These are phyloP conservation scores for Silene latifolia DNA, from an alignment of 148 eudicot species.

Conservation along the genomic window DNA sequence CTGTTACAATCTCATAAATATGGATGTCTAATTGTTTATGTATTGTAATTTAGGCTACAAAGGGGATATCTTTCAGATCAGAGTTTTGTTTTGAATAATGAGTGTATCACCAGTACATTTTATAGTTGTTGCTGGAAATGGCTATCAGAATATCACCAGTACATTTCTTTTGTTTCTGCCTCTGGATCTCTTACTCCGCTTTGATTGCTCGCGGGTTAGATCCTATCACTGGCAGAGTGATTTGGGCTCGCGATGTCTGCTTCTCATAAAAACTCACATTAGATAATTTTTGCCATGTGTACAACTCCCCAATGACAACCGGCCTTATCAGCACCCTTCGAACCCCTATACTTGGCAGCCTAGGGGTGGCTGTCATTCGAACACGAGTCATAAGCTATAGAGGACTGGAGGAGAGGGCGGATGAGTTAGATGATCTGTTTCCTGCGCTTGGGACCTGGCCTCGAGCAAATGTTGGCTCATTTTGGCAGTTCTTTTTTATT, in stretches of 20 bases:
- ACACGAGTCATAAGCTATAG: no score
- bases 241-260: neutral
- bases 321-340: no score
- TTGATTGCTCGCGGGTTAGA: neutral
- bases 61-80: neutral
- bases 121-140: neutral
- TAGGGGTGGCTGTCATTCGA: no score
- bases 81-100: neutral
- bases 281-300: neutral
- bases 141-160: neutral
- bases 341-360: no score
- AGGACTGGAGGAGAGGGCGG: no score
- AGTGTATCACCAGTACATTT: neutral
- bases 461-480: no score
- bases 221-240: neutral
- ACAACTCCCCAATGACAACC: no score
- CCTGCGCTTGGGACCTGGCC: no score
- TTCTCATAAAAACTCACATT: no score
- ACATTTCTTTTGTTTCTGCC: neutral
- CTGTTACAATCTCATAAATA: neutral
- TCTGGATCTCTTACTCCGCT: neutral
- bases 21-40: neutral
- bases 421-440: no score
- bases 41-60: slow-evolving; percentile 3
- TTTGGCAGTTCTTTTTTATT: no score